Conservation (phyloP, 2,329 filamentous ascomycete species). For the Stachybotrys chlorohalonatus region DNA sequence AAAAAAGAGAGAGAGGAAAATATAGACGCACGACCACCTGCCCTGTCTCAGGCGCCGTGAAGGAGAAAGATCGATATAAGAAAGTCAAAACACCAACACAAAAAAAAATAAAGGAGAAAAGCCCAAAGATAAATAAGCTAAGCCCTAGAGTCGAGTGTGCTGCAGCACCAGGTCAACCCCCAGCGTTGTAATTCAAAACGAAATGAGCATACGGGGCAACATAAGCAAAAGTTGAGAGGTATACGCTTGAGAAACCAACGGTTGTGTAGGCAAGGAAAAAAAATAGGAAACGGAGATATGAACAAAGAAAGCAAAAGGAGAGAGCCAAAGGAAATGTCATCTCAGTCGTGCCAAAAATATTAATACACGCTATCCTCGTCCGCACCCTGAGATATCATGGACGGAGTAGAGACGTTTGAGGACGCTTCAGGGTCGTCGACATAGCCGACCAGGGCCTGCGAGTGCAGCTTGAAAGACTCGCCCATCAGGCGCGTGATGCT, state of each 20-base stretch:
- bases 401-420: conserved; percentile 60
- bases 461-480: conserved; percentile 94
- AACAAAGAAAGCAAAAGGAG: conserved; percentile 6
- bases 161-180: too few relatives aligned
- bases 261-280: not conserved
- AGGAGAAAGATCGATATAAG: conserved; percentile 13
- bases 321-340: conserved; percentile 38
- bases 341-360: conserved; percentile 39
- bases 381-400: conserved; percentile 62
- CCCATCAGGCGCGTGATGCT: conserved; percentile 94
- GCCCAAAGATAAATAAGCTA: not conserved
- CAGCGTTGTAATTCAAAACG: too few relatives aligned
- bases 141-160: too few relatives aligned
- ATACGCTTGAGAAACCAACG: conserved; percentile 15
- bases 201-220: conserved; percentile 6
- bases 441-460: conserved; percentile 88
- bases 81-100: conserved; percentile 12
- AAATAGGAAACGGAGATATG: not conserved
- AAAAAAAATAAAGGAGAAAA: conserved; percentile 12
- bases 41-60: conserved; percentile 26
- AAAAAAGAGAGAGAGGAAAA: conserved; percentile 9
- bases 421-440: conserved; percentile 72
- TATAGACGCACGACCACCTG: conserved; percentile 18
- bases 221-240: conserved; percentile 17
- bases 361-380: conserved; percentile 67